Evolutionary conservation across 371 early-diverging fungal species (phyloP), one percentile per base, ranked within the genome.

Genomic region (Syncephalis plumigaleata): DNA sequence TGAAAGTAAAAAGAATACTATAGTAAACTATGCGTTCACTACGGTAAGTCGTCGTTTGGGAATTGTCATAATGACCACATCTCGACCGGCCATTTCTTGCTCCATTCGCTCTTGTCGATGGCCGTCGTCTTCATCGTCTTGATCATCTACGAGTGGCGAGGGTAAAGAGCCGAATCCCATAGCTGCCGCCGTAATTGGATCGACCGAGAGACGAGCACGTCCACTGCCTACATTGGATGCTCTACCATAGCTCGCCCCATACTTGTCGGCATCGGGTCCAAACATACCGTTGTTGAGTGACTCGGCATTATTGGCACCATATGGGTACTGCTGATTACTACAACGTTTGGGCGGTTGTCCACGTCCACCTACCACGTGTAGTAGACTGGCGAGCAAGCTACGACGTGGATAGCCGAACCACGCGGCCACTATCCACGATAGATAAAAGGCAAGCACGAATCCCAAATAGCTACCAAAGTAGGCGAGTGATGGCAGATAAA

Each of bases 61-160:
- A 43, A 50, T 50, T 8, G 50, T 50, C 50, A 50, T 50, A 8
- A 50, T 44, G 16, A 50, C 50, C n/a, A 50, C 50, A 36, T 50
- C 50, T 20, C 50, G 38, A 44, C 44, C 37, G n/a, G 15, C 20
- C 45, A 50, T 50, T 11, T 50, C 50, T 22, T 50, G 31, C 27
- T 49, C 49, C n/a, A 49, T 21, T 5, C 42, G 39, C 0, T 39
- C 49, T 31, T 49, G 49, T 11, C 21, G 17, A 15, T 39, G 42
- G 17, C 36, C 43, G 22, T 44, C 50, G 36, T 44, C 44, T 20
- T 24, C 42, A 36, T 20, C 37, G 11, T 48, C 49, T 24, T 38
- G 39, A 37, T 47, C 47, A 22, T 49, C 25, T 16, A 9, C 13
- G 26, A 39, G 26, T 13, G 26, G 9, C 20, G 25, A 26, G 37